phyloP scores from a whole-genome alignment of 352 stramenopile genomes.

The Plasmopara halstedii region DNA sequence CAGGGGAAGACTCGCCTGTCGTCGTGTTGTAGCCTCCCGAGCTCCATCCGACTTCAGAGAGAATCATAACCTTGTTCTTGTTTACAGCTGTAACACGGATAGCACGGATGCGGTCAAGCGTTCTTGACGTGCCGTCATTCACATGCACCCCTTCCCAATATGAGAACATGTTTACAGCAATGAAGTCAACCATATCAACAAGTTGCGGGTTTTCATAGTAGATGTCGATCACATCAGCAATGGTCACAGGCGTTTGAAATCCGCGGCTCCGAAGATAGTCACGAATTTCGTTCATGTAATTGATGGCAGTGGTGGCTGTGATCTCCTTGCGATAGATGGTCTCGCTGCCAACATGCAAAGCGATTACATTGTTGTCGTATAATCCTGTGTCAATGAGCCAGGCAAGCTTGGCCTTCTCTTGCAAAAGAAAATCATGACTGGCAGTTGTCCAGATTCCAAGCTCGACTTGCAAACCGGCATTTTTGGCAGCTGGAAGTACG shows the following conservation, averaged over 20 bases:
- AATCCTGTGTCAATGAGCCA: conserved; percentile 29
- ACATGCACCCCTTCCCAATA: conserved; percentile 53
- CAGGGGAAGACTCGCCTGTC: conserved; percentile 27
- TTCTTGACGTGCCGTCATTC: conserved; percentile 26
- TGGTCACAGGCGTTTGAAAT: conserved; percentile 40
- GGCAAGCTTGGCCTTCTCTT: conserved; percentile 37
- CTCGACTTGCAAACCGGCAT: conserved; percentile 32
- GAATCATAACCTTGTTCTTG: conserved; percentile 50
- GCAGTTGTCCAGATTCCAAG: conserved; percentile 56
- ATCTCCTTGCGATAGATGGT: conserved; percentile 58
- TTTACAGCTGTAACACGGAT: conserved; percentile 21
- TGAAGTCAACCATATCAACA: conserved; percentile 50
- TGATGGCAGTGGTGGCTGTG: conserved; percentile 29
- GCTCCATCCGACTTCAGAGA: conserved; percentile 66
- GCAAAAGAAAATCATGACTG: conserved; percentile 25
- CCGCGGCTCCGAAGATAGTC: conserved; percentile 21
- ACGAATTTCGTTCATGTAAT: conserved; percentile 52
- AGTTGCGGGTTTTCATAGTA: conserved; percentile 45
- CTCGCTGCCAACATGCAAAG: conserved; percentile 65
- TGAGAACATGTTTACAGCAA: conserved; percentile 57
- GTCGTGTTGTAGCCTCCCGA: conserved; percentile 23
- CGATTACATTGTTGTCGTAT: conserved; percentile 38
- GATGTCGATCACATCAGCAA: conserved; percentile 53
- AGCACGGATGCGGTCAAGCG: conserved; percentile 38
- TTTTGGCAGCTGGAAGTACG: conserved; percentile 37